These are phyloP conservation scores for Penicillium dipodomyicola DNA, from an alignment of 495 filamentous ascomycete genomes.

Conservation along the genomic window DNA sequence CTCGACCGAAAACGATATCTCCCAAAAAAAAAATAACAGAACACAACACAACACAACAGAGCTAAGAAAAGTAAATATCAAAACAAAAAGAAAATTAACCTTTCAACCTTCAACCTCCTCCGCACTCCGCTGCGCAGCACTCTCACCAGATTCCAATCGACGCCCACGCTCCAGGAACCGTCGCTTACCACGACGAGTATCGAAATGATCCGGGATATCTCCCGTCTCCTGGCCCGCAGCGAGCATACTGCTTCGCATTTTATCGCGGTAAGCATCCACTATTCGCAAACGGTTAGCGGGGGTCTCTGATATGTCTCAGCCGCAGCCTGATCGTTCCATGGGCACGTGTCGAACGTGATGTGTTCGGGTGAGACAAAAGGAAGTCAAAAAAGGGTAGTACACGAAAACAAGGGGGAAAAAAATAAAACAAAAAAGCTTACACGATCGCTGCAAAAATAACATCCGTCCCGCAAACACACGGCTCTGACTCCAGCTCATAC, in stretches of 20 bases:
- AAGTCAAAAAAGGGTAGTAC: neutral
- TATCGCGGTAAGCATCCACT: constrained; percentile 96
- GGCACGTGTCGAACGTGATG: constrained; percentile 3
- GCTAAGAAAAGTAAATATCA: constrained; percentile 1
- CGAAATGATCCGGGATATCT: constrained; percentile 75
- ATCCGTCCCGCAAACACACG: constrained; percentile 79
- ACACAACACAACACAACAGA: neutral
- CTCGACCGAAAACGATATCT: neutral
- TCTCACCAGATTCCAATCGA: constrained; percentile 16
- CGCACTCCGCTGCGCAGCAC: constrained; percentile 35
- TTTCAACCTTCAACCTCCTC: constrained; percentile 44
- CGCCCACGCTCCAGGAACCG: constrained; percentile 68
- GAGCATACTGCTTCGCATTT: constrained; percentile 79
- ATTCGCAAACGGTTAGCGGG: constrained; percentile 6
- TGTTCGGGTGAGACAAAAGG: neutral
- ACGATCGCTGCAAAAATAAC: constrained; percentile 86
- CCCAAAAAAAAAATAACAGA: constrained; percentile 1
- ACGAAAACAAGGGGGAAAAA: neutral
- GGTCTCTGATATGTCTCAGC: constrained; percentile 4
- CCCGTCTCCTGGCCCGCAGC: constrained; percentile 67
- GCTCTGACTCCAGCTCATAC: constrained; percentile 94
- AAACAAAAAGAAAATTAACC: constrained; percentile 5
- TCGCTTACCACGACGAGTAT: constrained; percentile 85
- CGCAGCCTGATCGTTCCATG: neutral
- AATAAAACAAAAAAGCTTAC: constrained; percentile 56